Evolutionary conservation across 768 basidiomycete genomes (phyloP).

Genomic region (Rhizopogon roseolus): DNA sequence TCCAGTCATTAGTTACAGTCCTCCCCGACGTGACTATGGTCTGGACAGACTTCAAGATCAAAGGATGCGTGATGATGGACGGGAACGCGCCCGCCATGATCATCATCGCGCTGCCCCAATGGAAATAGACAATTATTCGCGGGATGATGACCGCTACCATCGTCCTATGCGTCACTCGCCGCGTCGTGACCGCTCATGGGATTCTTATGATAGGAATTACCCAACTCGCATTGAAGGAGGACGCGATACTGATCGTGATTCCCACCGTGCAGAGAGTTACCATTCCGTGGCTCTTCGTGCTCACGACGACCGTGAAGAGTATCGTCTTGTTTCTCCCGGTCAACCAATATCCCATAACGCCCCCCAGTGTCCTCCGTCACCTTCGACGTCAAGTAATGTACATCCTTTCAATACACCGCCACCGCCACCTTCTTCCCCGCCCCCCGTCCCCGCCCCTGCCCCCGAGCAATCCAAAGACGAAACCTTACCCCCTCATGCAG

Average conservation of each 20-base stretch:
- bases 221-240: constrained; percentile 5
- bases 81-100: constrained; percentile 24
- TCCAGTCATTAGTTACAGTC: constrained; percentile 32
- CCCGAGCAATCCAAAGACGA: constrained; percentile 27
- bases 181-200: constrained; percentile 10
- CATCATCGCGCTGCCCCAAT: constrained; percentile 9
- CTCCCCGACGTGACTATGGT: constrained; percentile 30
- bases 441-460: constrained; percentile 35
- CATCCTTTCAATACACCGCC: constrained; percentile 11
- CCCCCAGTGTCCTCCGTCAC: constrained; percentile 14
- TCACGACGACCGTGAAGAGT: constrained; percentile 7
- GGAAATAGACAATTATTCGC: constrained; percentile 3
- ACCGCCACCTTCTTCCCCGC: constrained; percentile 22
- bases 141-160: constrained; percentile 8
- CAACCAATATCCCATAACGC: constrained; percentile 14
- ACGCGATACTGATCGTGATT: constrained; percentile 6
- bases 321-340: constrained; percentile 17
- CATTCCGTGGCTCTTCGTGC: constrained; percentile 7
- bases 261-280: neutral
- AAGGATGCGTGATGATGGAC: constrained; percentile 31
- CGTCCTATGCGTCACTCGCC: constrained; percentile 8
- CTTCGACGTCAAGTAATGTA: constrained; percentile 1
- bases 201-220: constrained; percentile 7
- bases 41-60: constrained; percentile 30
- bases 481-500: constrained; percentile 32